Conservation (phyloP, 176 grass and related monocot species). For the Luzula sylvatica region DNA sequence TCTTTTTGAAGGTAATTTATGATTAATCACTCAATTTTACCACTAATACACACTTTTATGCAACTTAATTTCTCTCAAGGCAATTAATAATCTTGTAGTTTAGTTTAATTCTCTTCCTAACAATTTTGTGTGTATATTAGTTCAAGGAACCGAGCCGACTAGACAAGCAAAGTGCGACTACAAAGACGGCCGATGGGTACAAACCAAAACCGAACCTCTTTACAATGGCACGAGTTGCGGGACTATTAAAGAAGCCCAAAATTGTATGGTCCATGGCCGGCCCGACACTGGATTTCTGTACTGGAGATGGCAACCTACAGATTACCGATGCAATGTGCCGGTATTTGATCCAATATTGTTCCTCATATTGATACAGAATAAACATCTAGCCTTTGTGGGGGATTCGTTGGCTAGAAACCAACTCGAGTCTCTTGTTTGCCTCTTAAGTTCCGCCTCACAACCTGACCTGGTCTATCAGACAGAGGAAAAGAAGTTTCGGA, state of each 20-base stretch:
- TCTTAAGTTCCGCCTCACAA: constrained; percentile 30
- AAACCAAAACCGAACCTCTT: not conserved
- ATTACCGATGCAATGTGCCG: constrained; percentile 28
- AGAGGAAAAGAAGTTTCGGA: constrained; percentile 49
- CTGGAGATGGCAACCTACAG: constrained; percentile 54
- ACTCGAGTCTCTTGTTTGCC: constrained; percentile 62
- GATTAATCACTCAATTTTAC: too few species aligned
- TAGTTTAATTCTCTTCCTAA: not conserved
- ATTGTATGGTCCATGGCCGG: constrained; percentile 51
- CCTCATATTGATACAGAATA: constrained; percentile 26
- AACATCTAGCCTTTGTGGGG: constrained; percentile 62
- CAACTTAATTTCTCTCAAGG: too few species aligned
- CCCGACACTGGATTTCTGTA: constrained; percentile 50
- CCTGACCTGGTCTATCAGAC: constrained; percentile 25
- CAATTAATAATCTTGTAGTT: too few species aligned
- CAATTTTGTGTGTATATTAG: not conserved
- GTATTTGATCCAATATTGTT: constrained; percentile 38
- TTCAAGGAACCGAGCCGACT: not conserved
- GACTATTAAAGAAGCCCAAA: constrained; percentile 49
- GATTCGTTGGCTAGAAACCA: constrained; percentile 60
- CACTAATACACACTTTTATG: not conserved
- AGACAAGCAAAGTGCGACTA: constrained; percentile 28
- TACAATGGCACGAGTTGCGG: constrained; percentile 61
- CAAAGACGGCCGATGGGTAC: constrained; percentile 48
- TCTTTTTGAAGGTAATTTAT: not conserved